Evolutionary conservation across 768 basidiomycete species (phyloP).

Genomic region (Strobilomyces confusus): DNA sequence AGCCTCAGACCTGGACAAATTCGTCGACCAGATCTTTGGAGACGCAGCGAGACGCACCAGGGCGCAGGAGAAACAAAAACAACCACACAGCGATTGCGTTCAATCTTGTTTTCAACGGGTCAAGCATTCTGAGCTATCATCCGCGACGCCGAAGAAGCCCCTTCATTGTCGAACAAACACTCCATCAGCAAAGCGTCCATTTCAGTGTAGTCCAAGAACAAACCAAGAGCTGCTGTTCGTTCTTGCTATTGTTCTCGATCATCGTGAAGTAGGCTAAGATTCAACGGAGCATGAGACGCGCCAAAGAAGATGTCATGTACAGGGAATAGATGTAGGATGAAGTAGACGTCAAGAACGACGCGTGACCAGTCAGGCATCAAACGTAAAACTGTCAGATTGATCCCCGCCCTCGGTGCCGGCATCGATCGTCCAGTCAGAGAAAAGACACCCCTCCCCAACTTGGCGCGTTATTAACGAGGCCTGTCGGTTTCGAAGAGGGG

Average conservation of each 20-base stretch:
- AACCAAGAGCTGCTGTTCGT: conserved; percentile 64
- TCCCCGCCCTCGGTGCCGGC: conserved; percentile 14
- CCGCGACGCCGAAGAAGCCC: conserved; percentile 48
- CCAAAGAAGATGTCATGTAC: too few relatives aligned
- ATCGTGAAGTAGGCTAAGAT: conserved; percentile 73
- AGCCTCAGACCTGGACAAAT: conserved; percentile 43
- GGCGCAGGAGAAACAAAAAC: conserved; percentile 66
- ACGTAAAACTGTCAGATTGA: neutral
- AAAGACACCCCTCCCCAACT: conserved; percentile 13
- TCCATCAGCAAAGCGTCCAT: conserved; percentile 61
- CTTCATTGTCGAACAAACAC: conserved; percentile 61
- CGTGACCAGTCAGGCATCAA: too few relatives aligned
- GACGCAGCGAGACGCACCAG: conserved; percentile 41
- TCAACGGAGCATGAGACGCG: too few relatives aligned
- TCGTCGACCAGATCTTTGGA: neutral
- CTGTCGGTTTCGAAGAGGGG: neutral
- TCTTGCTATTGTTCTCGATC: conserved; percentile 77
- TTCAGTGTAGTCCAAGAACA: conserved; percentile 60
- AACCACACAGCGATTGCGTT: conserved; percentile 73
- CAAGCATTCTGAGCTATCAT: conserved; percentile 46
- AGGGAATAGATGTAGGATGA: too few relatives aligned
- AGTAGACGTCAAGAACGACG: too few relatives aligned
- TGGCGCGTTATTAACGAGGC: neutral
- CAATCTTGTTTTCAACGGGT: conserved; percentile 50
- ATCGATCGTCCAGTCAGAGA: conserved; percentile 22